Evolutionary conservation across 331 rosid species (phyloP).

Genomic region (Rosa hybrid): DNA sequence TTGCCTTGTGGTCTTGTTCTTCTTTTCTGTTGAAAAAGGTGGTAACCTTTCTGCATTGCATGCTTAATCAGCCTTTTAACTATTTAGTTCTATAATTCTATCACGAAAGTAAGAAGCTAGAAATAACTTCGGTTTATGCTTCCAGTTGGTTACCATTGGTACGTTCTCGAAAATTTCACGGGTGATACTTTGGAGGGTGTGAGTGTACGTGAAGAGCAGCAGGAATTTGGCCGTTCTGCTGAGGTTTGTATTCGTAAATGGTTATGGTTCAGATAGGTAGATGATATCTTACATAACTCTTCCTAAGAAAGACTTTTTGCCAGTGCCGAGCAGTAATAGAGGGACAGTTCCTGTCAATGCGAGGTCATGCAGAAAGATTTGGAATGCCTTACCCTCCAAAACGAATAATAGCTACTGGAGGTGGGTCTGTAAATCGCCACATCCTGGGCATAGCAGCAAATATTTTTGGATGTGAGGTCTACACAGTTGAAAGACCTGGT

Average conservation of each 20-base stretch:
- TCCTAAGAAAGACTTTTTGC: constrained; percentile 7
- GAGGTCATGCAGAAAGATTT: constrained; percentile 92
- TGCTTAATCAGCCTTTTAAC: not conserved
- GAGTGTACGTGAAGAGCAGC: constrained; percentile 59
- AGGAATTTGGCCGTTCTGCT: constrained; percentile 71
- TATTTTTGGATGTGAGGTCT: constrained; percentile 81
- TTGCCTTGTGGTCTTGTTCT: not conserved
- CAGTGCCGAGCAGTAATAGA: constrained; percentile 87
- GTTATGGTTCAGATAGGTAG: constrained; percentile 16
- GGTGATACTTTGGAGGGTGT: constrained; percentile 47
- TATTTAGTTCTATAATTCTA: not conserved
- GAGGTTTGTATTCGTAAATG: constrained; percentile 60
- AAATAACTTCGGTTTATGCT: constrained; percentile 12
- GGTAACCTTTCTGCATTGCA: not conserved
- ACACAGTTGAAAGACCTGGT: constrained; percentile 93
- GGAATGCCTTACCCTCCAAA: constrained; percentile 96
- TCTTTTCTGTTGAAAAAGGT: not conserved
- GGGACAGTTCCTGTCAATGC: constrained; percentile 89
- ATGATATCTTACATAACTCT: constrained; percentile 10
- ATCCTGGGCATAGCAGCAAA: constrained; percentile 78
- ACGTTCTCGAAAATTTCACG: constrained; percentile 60
- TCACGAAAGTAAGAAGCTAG: not conserved
- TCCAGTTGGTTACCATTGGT: constrained; percentile 85
- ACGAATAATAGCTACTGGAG: constrained; percentile 94
- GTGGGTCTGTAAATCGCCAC: constrained; percentile 77